Evolutionary conservation across 768 basidiomycete species (phyloP).

Genomic region (Butyriboletus loyo): DNA sequence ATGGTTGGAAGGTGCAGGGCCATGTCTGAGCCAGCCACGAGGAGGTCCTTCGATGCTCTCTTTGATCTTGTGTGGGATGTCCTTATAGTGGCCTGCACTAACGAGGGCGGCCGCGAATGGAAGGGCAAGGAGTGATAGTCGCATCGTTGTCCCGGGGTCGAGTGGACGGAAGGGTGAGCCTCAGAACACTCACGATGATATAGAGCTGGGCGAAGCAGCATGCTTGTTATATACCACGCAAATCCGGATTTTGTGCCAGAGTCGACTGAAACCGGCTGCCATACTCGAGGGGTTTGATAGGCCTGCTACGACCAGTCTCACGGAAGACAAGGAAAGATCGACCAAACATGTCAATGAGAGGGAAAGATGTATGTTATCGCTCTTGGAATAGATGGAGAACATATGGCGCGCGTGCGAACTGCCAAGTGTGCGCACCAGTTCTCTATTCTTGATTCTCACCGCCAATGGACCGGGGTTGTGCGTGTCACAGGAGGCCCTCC

Average conservation of each 20-base stretch:
- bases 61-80: conserved; percentile 39
- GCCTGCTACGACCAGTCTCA: background rate
- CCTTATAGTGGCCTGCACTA: conserved; percentile 5
- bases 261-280: background rate
- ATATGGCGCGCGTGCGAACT: background rate
- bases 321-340: background rate
- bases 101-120: conserved; percentile 12
- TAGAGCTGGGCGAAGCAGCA: background rate
- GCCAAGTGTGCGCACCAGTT: background rate
- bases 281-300: background rate
- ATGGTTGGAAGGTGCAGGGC: conserved; percentile 43
- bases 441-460: background rate
- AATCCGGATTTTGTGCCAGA: background rate
- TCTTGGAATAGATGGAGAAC: conserved; percentile 1
- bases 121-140: conserved; percentile 9
- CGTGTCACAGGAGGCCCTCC: background rate
- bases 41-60: conserved; percentile 45
- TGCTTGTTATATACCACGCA: conserved; percentile 9
- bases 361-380: background rate
- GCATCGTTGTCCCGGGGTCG: conserved; percentile 6
- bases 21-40: conserved; percentile 45
- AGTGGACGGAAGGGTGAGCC: background rate
- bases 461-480: too few species aligned
- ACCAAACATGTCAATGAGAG: background rate
- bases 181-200: background rate